These are phyloP conservation scores for Sodiomyces alkalinus DNA, from an alignment of 2,329 filamentous ascomycete genomes.

Conservation along the genomic window DNA sequence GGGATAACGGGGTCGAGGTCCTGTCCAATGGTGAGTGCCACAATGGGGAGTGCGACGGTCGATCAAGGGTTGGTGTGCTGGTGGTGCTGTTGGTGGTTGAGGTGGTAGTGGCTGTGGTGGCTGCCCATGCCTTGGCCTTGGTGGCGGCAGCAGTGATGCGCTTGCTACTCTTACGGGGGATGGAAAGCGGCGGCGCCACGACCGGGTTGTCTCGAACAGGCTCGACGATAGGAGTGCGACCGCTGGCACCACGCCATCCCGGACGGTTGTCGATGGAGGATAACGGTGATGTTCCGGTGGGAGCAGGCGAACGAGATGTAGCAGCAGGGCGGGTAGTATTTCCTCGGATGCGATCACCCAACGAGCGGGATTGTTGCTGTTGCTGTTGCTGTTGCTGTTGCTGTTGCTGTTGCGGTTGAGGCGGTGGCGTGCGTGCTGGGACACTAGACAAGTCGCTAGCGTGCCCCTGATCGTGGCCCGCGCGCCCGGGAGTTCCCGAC, in stretches of 20 bases:
- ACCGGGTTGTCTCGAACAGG: slow-evolving; percentile 46
- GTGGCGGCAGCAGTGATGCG: slow-evolving; percentile 13
- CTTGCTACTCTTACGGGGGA: slow-evolving; percentile 36
- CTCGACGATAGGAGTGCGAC: slow-evolving; percentile 46
- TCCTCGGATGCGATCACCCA: slow-evolving; percentile 27
- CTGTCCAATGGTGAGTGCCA: no score
- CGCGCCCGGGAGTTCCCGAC: slow-evolving; percentile 5
- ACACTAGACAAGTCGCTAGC: slow-evolving; percentile 37
- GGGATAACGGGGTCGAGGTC: slow-evolving; percentile 13
- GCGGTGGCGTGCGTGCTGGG: slow-evolving; percentile 10
- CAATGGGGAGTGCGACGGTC: no score
- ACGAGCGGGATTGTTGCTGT: slow-evolving; percentile 14
- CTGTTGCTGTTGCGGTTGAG: slow-evolving; percentile 15
- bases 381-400: slow-evolving; percentile 11
- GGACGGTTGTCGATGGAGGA: slow-evolving; percentile 30
- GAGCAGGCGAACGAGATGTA: slow-evolving; percentile 4
- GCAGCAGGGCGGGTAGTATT: slow-evolving; percentile 9
- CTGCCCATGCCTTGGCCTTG: slow-evolving; percentile 6
- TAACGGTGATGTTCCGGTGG: no score
- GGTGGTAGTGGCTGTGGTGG: no score
- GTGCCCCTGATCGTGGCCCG: slow-evolving; percentile 24
- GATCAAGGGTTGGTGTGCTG: no score
- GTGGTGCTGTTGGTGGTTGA: slow-evolving; percentile 1
- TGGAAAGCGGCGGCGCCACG: slow-evolving; percentile 35
- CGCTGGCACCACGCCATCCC: slow-evolving; percentile 60